Percentiles rank a stretch among this genome's conserved stretches.
Conservation (phyloP, 2,329 filamentous ascomycete species). For the Claviceps humidiphila region DNA sequence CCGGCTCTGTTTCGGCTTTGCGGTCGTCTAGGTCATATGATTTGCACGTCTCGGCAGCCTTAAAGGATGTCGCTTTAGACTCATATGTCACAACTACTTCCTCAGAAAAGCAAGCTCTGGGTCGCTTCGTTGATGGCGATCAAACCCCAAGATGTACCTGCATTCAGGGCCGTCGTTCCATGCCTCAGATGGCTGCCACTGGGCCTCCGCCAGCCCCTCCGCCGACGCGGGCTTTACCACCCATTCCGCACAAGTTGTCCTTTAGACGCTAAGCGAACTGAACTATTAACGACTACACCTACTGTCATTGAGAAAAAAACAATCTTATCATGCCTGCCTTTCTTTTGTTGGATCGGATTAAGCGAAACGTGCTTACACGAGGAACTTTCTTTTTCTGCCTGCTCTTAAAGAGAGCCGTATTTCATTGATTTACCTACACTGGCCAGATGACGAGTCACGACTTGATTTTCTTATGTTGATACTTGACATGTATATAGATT, state of each 20-base stretch:
- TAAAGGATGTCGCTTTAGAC: constrained; percentile 15
- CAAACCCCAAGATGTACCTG: constrained; percentile 11
- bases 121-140: constrained; percentile 10
- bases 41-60: constrained; percentile 2
- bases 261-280: background rate
- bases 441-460: background rate
- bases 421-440: background rate
- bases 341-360: too few relatives aligned
- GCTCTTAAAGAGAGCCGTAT: background rate
- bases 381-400: background rate
- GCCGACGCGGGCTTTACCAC: constrained; percentile 41
- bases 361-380: too few relatives aligned
- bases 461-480: background rate
- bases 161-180: constrained; percentile 28
- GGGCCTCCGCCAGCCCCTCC: constrained; percentile 41
- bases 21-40: constrained; percentile 11
- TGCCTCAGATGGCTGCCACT: constrained; percentile 34
- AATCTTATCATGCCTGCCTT: background rate
- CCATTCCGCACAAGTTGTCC: constrained; percentile 28
- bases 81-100: constrained; percentile 11
- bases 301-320: too few relatives aligned
- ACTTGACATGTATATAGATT: background rate
- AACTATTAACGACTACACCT: too few relatives aligned
- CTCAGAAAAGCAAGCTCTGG: background rate
- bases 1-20: constrained; percentile 16